These are phyloP conservation scores for Populus euphratica DNA, from an alignment of 345 rosid species.

Conservation along the genomic window DNA sequence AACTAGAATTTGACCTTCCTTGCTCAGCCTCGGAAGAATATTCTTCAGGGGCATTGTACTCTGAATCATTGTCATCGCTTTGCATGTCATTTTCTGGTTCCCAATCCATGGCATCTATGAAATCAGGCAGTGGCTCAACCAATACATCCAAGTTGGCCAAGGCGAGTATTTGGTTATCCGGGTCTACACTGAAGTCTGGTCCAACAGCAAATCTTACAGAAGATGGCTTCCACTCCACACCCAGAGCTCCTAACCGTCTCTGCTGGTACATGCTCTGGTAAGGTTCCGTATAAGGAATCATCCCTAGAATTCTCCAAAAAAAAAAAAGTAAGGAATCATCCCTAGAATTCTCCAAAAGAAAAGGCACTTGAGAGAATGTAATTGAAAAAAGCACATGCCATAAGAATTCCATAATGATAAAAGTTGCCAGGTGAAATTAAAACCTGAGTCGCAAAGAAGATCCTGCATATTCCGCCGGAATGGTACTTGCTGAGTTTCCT, in stretches of 20 bases:
- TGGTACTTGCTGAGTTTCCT: conserved; percentile 94
- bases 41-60: conserved; percentile 85
- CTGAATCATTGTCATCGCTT: conserved; percentile 93
- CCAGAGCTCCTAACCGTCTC: conserved; percentile 85
- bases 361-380: conserved; percentile 16
- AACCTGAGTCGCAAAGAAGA: conserved; percentile 97
- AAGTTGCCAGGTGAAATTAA: conserved; percentile 2
- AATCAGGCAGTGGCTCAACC: conserved; percentile 82
- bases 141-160: conserved; percentile 78
- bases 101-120: conserved; percentile 84
- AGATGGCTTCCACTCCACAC: conserved; percentile 87
- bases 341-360: conserved; percentile 43
- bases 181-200: conserved; percentile 83
- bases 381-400: conserved; percentile 10
- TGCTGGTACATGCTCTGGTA: conserved; percentile 95
- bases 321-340: conserved; percentile 80
- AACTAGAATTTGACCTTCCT: conserved; percentile 56
- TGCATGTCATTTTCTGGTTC: conserved; percentile 74
- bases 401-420: not conserved
- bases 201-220: conserved; percentile 71
- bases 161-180: conserved; percentile 75
- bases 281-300: conserved; percentile 94
- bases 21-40: conserved; percentile 65
- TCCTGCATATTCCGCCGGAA: conserved; percentile 95
- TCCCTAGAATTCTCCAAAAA: conserved; percentile 48